Evolutionary conservation across 2,329 filamentous ascomycete genomes (phyloP), one percentile per base, ranked within the genome.

Genomic region (Hymenoscyphus linearis): DNA sequence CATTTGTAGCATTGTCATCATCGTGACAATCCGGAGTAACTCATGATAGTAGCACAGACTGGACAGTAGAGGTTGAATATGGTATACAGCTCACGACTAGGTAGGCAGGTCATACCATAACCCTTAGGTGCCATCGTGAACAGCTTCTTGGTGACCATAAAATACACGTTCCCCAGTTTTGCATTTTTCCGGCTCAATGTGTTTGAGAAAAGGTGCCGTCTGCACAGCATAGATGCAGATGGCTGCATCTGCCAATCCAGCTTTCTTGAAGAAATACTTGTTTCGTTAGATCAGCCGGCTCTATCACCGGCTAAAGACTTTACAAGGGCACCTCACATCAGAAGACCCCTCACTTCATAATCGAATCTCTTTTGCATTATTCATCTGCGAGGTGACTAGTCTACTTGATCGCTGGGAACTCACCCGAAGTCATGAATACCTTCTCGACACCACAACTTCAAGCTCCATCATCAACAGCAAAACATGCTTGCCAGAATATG

Each of bases 341-440:
- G n/a, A 44, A 52, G 34, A 44, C 9, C 18, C 37, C 34, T 35
- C 40, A 50, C 50, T 34, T 44, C 44, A 26, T 61, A 58, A 54
- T 63, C 65, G 64, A 69, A 68, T 69, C 64, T 70, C 67, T 70
- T 31, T 52, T 68, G 66, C 64, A 69, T 71, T 70, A 67, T 70
- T 69, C 67, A 67, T 70, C 66, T 68, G 64, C 65, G 65, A 65
- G 62, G 65, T 65, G 64, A 68, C 68, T 71, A 70, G 62, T 66
- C 61, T 71, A 68, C 63, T 62, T 62, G 53, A 67, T 67, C 62
- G 64, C 62, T 65, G 64, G 55, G 64, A 68, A 65, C 59, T 35
- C 67, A 60, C 65, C 66, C 60, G 63, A 62, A 64, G 65, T 63
- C 37, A 62, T 53, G 58, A 64, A 53, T 58, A 62, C 61, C 27